Conservation (phyloP, 306 rosid species). For the Quercus gilva region DNA sequence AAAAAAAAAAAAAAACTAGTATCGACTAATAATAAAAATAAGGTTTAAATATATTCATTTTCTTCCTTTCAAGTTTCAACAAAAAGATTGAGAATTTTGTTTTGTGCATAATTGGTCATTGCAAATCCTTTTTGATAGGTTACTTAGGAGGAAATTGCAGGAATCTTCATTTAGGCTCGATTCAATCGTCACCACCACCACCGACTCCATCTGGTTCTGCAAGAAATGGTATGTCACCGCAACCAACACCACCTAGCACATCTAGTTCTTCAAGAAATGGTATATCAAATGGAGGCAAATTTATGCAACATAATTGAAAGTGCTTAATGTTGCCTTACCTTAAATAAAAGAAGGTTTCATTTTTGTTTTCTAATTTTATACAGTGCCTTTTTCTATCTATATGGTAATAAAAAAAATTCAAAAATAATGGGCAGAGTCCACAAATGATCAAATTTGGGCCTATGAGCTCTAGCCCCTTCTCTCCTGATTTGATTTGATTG, state of each 20-base stretch:
- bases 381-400: background rate
- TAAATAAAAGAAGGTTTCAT: background rate
- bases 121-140: conserved; percentile 35
- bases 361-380: background rate
- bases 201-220: conserved; percentile 5
- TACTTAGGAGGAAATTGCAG: conserved; percentile 42
- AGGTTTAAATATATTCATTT: background rate
- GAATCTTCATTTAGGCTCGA: conserved; percentile 3
- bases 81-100: background rate
- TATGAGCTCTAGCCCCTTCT: background rate
- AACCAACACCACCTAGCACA: background rate
- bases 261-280: background rate
- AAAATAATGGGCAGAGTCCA: background rate
- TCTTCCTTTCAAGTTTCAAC: background rate
- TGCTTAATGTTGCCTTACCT: background rate
- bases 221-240: conserved; percentile 24
- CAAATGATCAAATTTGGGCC: background rate
- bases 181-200: background rate
- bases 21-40: background rate
- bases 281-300: background rate
- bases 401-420: background rate
- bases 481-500: background rate
- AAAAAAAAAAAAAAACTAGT: too few relatives aligned
- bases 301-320: background rate
- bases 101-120: background rate